Conservation (phyloP, 495 filamentous ascomycete species). For the Platismatia glauca region DNA sequence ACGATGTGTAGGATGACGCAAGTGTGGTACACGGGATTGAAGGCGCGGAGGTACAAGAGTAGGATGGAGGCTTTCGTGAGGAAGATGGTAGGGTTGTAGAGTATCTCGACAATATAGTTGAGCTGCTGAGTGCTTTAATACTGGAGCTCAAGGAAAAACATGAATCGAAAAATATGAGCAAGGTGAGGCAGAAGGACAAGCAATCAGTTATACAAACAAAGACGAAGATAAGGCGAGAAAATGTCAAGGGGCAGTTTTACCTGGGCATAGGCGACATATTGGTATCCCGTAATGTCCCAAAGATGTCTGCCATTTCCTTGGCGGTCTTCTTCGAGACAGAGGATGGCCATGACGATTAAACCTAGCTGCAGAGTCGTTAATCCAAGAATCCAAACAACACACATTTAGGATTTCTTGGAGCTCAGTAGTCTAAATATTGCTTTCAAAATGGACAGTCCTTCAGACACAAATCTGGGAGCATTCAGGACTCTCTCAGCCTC, state of each 20-base stretch:
- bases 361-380: background rate
- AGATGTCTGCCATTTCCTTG: conserved; percentile 29
- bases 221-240: background rate
- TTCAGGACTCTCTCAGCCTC: background rate
- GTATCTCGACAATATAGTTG: conserved; percentile 27
- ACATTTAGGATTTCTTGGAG: background rate
- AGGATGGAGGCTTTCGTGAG: conserved; percentile 33
- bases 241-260: background rate
- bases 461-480: background rate
- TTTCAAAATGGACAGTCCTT: background rate
- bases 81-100: conserved; percentile 31
- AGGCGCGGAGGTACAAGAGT: conserved; percentile 32
- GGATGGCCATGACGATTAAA: conserved; percentile 1
- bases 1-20: conserved; percentile 32
- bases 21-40: conserved; percentile 26
- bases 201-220: too few relatives aligned
- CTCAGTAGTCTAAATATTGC: background rate
- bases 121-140: conserved; percentile 19
- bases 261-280: conserved; percentile 22
- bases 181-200: too few relatives aligned
- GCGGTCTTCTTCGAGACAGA: conserved; percentile 6
- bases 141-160: too few relatives aligned
- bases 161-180: too few relatives aligned
- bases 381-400: background rate
- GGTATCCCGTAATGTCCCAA: conserved; percentile 25